Conservation (phyloP, 306 rosid genomes). For the Purshia tridentata region DNA sequence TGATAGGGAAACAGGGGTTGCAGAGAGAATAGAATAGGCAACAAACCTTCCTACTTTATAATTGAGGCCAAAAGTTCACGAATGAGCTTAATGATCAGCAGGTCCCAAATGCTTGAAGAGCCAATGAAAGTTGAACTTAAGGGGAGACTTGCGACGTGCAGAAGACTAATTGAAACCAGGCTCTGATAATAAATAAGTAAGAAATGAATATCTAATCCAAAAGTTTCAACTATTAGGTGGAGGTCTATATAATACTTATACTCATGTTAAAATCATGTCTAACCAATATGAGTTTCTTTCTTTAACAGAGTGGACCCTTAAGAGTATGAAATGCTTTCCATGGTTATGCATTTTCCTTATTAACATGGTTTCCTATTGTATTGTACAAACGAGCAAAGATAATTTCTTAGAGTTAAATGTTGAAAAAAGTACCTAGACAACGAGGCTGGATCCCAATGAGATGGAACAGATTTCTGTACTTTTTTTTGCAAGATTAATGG, state of each 20-base stretch:
- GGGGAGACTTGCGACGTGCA: not conserved
- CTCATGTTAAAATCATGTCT: not conserved
- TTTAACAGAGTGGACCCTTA: not conserved
- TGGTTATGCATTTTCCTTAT: not conserved
- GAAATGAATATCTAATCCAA: not conserved
- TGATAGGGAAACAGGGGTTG: not conserved
- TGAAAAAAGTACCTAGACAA: slow-evolving; percentile 61
- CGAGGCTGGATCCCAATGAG: slow-evolving; percentile 91
- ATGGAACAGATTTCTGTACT: slow-evolving; percentile 83
- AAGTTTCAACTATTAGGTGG: not conserved
- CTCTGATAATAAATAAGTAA: not conserved
- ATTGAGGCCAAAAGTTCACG: not conserved
- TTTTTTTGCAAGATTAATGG: slow-evolving; percentile 61
- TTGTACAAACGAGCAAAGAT: not conserved
- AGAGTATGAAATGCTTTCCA: not conserved
- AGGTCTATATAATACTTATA: not conserved
- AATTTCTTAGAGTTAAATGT: not conserved
- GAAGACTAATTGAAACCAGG: not conserved
- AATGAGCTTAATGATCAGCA: not conserved
- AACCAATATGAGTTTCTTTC: not conserved
- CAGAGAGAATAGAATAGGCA: not conserved
- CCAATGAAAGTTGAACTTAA: not conserved
- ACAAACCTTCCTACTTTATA: not conserved
- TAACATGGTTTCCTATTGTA: not conserved
- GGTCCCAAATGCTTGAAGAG: not conserved